Base-by-base conservation (phyloP, 1,284 basidiomycete species). In the Puccinia horiana region DNA sequence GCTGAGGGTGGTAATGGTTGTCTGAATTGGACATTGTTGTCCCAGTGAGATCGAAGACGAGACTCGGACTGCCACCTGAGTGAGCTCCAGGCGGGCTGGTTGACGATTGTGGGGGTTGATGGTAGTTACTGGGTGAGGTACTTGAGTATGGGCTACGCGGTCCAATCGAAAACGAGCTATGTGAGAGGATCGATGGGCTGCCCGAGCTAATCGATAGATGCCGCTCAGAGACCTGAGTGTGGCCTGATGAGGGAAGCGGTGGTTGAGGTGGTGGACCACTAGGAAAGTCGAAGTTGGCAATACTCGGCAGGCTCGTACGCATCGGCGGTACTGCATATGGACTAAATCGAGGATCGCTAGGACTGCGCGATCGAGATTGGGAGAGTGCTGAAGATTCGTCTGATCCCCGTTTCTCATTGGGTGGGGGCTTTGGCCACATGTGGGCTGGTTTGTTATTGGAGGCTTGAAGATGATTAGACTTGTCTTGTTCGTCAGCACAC, bases 131-230 rank as follows among this genome's bases (percentile, higher is more conserved):
- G 61, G 79, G 58, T 47, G 78, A 61, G 29, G 78, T 58, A 32
- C 42, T 47, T 18, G 69, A 81, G 32, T 58, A 74, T 73, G 69
- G 49, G 35, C 69, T 74, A 11, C 40, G 69, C 23, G 69, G 69
- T 63, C 32, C 69, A 20, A 79, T 56, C 6, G 77, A 26, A 70
- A 70, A 69, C 26, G 77, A 79, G 29, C 69, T 67, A 23, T 70
- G 61, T 16, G 78, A 81, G n/a, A 61, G 67, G 42, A 81, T 49
- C 11, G 78, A 81, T 47, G 78, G 78, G 44, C 61, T 58, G 40
- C 78, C 78, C 23, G 78, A 81, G 58, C 78, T 81, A 40, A 81
- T 72, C n/a, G 78, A 81, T 49, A 81, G 44, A 81, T 81, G 78
- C 16, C 77, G 77, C 23, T 79, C 77, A 47, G 63, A 35, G 16